Evolutionary conservation across 2,329 filamentous ascomycete species (phyloP).

Genomic region (Diaporthe sp.): DNA sequence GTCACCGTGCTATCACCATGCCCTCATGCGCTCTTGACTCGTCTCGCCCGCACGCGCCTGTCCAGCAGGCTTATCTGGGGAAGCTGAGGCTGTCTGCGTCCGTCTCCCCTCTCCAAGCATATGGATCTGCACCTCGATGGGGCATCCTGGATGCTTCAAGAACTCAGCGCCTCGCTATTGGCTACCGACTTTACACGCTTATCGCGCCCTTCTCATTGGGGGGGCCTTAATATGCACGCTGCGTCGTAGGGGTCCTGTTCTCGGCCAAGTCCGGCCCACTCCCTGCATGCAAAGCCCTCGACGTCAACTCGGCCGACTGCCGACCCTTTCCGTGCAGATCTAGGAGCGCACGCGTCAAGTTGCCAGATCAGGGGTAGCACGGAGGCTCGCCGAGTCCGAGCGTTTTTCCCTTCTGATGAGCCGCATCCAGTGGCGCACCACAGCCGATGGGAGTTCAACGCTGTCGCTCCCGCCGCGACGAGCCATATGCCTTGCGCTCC

Average conservation of each 20-base stretch:
- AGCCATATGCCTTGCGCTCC: not conserved
- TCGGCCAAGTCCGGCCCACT: slow-evolving; percentile 34
- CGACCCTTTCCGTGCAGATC: slow-evolving; percentile 24
- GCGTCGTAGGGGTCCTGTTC: slow-evolving; percentile 27
- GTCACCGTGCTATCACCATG: slow-evolving; percentile 1
- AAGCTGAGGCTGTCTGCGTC: not conserved
- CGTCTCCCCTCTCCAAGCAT: not conserved
- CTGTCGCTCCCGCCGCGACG: slow-evolving; percentile 3
- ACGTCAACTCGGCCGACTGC: slow-evolving; percentile 34
- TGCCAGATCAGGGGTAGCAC: slow-evolving; percentile 33
- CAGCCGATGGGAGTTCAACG: not conserved
- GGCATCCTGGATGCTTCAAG: not conserved
- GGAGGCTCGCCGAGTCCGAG: slow-evolving; percentile 25
- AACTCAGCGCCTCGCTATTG: not conserved
- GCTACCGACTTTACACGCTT: slow-evolving; percentile 15
- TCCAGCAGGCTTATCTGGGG: slow-evolving; percentile 17
- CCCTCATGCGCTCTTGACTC: slow-evolving; percentile 12
- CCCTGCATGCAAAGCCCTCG: not conserved
- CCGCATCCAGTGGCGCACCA: slow-evolving; percentile 9
- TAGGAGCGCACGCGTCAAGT: slow-evolving; percentile 31
- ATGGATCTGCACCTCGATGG: slow-evolving; percentile 21
- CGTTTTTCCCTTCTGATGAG: not conserved
- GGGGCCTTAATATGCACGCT: not conserved
- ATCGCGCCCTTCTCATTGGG: slow-evolving; percentile 32
- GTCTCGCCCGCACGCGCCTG: not conserved